Conservation (phyloP, 805 yeast species). For the Torulaspora maleeae region DNA sequence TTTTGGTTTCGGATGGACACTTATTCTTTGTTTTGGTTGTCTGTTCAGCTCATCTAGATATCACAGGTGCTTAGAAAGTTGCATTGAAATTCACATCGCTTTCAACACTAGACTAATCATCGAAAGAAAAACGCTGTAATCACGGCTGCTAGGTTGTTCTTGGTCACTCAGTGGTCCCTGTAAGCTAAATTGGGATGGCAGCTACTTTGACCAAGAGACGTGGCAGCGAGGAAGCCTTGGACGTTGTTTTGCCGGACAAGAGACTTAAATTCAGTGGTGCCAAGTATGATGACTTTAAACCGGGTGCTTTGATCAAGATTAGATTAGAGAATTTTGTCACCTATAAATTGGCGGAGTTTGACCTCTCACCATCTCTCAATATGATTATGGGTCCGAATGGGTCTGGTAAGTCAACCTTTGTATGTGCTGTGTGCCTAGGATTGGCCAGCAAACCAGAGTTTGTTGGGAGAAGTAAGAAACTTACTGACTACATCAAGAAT, state of each 20-base stretch:
- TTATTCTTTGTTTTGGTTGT: too few relatives aligned
- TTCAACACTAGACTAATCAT: not conserved
- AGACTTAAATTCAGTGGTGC: slow-evolving; percentile 13
- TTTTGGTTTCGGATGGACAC: too few relatives aligned
- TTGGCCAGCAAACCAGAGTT: slow-evolving; percentile 72
- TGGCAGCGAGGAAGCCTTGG: not conserved
- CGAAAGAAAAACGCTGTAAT: not conserved
- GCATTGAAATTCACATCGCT: not conserved
- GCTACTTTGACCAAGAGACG: slow-evolving; percentile 1
- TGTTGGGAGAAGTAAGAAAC: slow-evolving; percentile 61
- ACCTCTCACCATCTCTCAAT: slow-evolving; percentile 76
- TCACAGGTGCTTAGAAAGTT: too few relatives aligned
- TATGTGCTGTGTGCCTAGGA: slow-evolving; percentile 88
- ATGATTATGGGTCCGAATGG: slow-evolving; percentile 97
- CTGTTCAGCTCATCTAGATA: too few relatives aligned
- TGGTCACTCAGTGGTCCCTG: not conserved
- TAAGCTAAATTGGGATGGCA: not conserved
- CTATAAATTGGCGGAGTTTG: slow-evolving; percentile 62
- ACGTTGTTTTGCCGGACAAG: slow-evolving; percentile 7
- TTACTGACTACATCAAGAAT: slow-evolving; percentile 65
- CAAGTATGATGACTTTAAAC: slow-evolving; percentile 33
- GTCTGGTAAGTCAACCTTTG: slow-evolving; percentile 88
- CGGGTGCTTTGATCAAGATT: slow-evolving; percentile 50
- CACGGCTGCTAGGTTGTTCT: not conserved
- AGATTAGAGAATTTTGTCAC: slow-evolving; percentile 65